phyloP scores from a whole-genome alignment of 2,329 filamentous ascomycete species.

The Aspergillus neotritici region DNA sequence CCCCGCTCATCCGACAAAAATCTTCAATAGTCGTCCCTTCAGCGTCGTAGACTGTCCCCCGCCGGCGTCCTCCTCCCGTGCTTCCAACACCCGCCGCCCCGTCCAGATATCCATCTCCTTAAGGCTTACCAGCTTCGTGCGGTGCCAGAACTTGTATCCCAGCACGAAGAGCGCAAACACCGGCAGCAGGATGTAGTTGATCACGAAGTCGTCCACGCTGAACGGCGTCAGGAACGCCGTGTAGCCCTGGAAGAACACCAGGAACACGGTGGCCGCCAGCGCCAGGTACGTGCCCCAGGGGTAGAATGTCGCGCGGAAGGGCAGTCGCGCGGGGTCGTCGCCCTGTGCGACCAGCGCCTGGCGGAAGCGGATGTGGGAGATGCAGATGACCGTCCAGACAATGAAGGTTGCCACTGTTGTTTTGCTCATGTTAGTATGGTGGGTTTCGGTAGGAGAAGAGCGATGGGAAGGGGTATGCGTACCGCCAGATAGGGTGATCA shows the following conservation, averaged over 20 bases:
- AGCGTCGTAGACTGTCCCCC: slow-evolving; percentile 6
- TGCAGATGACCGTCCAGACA: slow-evolving; percentile 36
- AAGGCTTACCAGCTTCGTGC: slow-evolving; percentile 32
- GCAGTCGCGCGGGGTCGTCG: slow-evolving; percentile 37
- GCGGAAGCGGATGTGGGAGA: slow-evolving; percentile 41
- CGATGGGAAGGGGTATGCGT: neutral
- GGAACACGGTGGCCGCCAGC: slow-evolving; percentile 43
- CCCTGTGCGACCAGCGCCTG: slow-evolving; percentile 34
- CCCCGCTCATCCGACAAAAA: slow-evolving; percentile 21
- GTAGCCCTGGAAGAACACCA: slow-evolving; percentile 51
- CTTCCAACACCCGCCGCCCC: slow-evolving; percentile 24
- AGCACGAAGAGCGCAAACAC: slow-evolving; percentile 45
- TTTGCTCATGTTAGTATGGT: too few species aligned
- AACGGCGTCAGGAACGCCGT: slow-evolving; percentile 49
- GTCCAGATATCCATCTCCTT: slow-evolving; percentile 39
- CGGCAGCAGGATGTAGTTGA: slow-evolving; percentile 51
- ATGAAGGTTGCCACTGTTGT: slow-evolving; percentile 35
- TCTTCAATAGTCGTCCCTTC: slow-evolving; percentile 16
- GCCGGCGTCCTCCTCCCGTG: slow-evolving; percentile 9
- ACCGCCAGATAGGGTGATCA: slow-evolving; percentile 34
- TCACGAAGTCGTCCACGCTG: slow-evolving; percentile 47
- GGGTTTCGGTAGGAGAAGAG: neutral
- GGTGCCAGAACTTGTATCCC: slow-evolving; percentile 43
- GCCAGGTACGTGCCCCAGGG: slow-evolving; percentile 48
- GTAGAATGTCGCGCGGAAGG: slow-evolving; percentile 46